Conservation (phyloP, 768 basidiomycete species). For the Serendipita sp. region DNA sequence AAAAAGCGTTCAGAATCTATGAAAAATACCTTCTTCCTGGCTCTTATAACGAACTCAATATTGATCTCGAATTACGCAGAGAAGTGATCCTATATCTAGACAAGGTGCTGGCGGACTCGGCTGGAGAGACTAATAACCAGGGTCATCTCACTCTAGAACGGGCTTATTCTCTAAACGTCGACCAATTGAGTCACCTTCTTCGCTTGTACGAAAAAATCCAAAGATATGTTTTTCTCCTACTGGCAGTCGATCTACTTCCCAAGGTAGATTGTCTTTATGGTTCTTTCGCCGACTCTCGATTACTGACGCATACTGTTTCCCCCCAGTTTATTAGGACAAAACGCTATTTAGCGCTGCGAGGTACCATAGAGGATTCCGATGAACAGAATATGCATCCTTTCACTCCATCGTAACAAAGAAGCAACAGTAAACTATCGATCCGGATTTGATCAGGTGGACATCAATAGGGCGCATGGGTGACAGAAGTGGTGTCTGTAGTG, state of each 20-base stretch:
- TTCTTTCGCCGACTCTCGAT: slow-evolving; percentile 4
- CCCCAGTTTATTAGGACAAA: slow-evolving; percentile 78
- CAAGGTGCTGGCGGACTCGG: slow-evolving; percentile 66
- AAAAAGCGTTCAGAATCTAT: slow-evolving; percentile 86
- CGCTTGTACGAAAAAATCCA: slow-evolving; percentile 91
- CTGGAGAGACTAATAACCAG: slow-evolving; percentile 61
- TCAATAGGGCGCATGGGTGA: no score
- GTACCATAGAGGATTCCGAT: slow-evolving; percentile 52
- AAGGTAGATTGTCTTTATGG: slow-evolving; percentile 39
- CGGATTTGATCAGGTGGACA: no score
- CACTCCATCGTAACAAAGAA: no score
- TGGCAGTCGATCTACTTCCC: slow-evolving; percentile 98
- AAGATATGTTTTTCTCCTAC: slow-evolving; percentile 87
- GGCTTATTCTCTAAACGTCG: slow-evolving; percentile 80
- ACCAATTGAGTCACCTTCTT: slow-evolving; percentile 88
- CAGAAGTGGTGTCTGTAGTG: no score
- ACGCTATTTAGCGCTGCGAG: slow-evolving; percentile 61
- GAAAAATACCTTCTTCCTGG: slow-evolving; percentile 91
- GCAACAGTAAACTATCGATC: no score
- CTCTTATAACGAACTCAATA: slow-evolving; percentile 91
- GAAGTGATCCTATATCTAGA: slow-evolving; percentile 88
- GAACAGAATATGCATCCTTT: slow-evolving; percentile 45
- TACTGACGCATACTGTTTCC: no score
- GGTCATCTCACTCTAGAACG: slow-evolving; percentile 72
- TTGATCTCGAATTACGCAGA: slow-evolving; percentile 89